Percentiles rank a stretch among this genome's conserved stretches.
Evolutionary conservation across 148 eudicot species (phyloP).

Genomic region (Rhododendron griersonianum): DNA sequence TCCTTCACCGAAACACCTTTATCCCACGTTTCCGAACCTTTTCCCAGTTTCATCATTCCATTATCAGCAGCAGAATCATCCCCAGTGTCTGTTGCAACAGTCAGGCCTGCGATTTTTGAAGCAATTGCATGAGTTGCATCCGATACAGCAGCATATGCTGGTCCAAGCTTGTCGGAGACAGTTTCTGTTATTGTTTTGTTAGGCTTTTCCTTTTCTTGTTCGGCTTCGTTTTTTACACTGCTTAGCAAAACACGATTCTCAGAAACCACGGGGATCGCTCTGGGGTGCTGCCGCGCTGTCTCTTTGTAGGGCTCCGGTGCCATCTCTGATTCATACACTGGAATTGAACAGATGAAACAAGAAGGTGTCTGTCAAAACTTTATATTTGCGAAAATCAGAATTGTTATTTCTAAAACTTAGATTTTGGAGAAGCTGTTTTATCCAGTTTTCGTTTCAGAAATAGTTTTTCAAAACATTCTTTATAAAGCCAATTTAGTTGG

Average conservation of each 20-base stretch:
- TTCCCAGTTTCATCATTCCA: background rate
- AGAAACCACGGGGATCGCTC: conserved; percentile 28
- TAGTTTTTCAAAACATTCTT: background rate
- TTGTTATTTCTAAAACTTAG: background rate
- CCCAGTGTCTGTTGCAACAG: conserved; percentile 17
- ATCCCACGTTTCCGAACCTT: conserved; percentile 21
- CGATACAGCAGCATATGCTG: conserved; percentile 39
- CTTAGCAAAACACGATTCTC: conserved; percentile 30
- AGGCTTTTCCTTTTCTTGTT: conserved; percentile 9
- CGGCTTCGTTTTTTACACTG: conserved; percentile 13
- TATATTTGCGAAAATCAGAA: background rate
- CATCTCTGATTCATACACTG: conserved; percentile 63
- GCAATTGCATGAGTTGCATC: conserved; percentile 40
- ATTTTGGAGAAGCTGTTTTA: background rate
- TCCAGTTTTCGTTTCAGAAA: background rate
- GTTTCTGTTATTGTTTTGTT: conserved; percentile 23
- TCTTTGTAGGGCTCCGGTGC: conserved; percentile 42
- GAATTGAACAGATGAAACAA: conserved; percentile 10
- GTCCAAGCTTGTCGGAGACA: conserved; percentile 34
- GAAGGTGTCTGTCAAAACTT: background rate
- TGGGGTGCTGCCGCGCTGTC: conserved; percentile 36
- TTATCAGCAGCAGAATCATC: background rate
- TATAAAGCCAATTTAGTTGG: background rate
- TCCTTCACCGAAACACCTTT: conserved; percentile 74
- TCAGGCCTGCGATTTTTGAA: conserved; percentile 37